Base-by-base conservation (phyloP, 441 rosid genomes). In the Pelargonium australe region DNA sequence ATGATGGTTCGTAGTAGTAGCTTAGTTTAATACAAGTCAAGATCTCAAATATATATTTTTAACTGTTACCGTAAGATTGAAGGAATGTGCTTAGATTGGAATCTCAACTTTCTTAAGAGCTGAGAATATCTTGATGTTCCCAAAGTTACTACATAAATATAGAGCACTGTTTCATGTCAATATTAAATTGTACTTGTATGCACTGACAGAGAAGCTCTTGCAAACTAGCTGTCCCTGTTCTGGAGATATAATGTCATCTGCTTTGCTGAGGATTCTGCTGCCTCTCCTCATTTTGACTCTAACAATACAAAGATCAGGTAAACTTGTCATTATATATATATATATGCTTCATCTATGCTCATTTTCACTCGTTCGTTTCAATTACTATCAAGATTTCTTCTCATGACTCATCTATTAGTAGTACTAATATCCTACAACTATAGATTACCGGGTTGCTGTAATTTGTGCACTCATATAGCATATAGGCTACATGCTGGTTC, bases 81-180 rank as follows among this genome's bases (percentile, higher is more conserved):
- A 82, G 86, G n/a, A 80, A 79, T 71, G 55, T 3, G 68, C 5
- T 68, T 45, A 70, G 75, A 64, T 5, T 51, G 68, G 71, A 74
- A 74, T 73, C 80, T 64, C 10, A 49, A 66, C 84, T 80, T 82
- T 84, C 17, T 13, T 12, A 55, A 80, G 82, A 74, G 85, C 67
- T 12, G 34, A 65, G 16, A 57, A 74, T 72, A 14, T 41, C 55
- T 70, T 41, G 17, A 64, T 63, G 37, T 34, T 58, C 34, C 12
- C 55, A 17, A 23, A 70, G 49, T 5, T 60, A 11, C 57, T 58
- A 28, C 17, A 34, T 53, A 34, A 19, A 49, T 13, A 51, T 28
- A 12, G 53, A 37, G 17, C 63, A 63, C 63, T 17, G 51, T 40
- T 3, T 3, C 31, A 65, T 23, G 25, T 4, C 23, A 62, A 28